Percentiles rank a stretch among this genome's conserved stretches.
These are phyloP conservation scores for Myriosclerotinia scirpicola DNA, from an alignment of 2,329 filamentous ascomycete species.

Conservation along the genomic window DNA sequence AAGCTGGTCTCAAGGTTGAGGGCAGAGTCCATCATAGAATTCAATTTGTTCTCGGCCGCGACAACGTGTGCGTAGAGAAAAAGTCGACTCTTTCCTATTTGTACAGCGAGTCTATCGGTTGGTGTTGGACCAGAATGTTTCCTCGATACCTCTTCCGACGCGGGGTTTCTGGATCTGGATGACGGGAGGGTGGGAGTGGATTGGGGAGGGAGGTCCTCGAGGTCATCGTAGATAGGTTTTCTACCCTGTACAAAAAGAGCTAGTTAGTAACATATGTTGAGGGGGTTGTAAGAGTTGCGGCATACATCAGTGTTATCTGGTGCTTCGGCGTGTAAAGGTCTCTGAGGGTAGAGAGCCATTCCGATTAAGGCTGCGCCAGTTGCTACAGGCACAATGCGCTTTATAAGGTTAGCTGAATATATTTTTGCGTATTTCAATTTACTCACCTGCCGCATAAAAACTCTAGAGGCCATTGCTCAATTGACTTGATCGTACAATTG, in stretches of 20 bases:
- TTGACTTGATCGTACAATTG: conserved; percentile 27
- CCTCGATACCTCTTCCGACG: conserved; percentile 30
- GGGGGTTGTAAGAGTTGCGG: conserved; percentile 10
- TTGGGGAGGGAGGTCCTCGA: conserved; percentile 47
- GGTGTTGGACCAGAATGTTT: conserved; percentile 62
- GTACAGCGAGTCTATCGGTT: conserved; percentile 81
- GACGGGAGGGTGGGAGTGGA: conserved; percentile 34
- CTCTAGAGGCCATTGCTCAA: conserved; percentile 52
- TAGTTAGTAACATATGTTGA: background rate
- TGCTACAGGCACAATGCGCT: conserved; percentile 52
- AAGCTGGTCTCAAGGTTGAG: conserved; percentile 87
- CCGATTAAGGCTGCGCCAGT: conserved; percentile 45
- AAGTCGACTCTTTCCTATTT: conserved; percentile 78
- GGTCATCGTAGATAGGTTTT: conserved; percentile 81
- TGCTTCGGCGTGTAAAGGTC: conserved; percentile 50
- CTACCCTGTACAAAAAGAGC: conserved; percentile 41
- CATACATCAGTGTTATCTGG: conserved; percentile 36
- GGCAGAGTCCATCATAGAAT: conserved; percentile 74
- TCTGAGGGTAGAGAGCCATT: conserved; percentile 48
- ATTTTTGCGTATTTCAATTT: conserved; percentile 22
- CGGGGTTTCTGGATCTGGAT: conserved; percentile 27
- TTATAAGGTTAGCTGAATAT: conserved; percentile 28
- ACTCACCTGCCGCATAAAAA: conserved; percentile 53
- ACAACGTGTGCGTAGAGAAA: conserved; percentile 76
- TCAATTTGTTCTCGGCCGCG: conserved; percentile 76